Conservation (phyloP, 257 asterid genomes). For the Petrea volubilis region DNA sequence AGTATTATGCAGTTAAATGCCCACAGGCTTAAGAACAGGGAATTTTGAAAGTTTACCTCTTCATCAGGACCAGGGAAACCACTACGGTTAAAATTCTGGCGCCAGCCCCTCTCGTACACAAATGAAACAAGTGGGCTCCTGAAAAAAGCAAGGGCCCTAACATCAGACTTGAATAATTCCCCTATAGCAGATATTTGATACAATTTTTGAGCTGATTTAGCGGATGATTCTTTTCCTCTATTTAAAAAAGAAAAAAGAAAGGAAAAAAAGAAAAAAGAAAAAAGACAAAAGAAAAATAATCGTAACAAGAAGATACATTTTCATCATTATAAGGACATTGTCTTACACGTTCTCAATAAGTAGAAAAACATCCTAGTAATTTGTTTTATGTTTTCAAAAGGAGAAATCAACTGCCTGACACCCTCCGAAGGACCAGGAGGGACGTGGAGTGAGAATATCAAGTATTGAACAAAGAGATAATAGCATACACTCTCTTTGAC, state of each 20-base stretch:
- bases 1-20: not conserved
- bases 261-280: too few species aligned
- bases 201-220: not conserved
- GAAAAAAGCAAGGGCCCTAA: constrained; percentile 19
- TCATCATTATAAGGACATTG: too few species aligned
- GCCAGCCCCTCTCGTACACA: constrained; percentile 98
- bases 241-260: not conserved
- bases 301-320: not conserved
- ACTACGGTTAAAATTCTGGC: constrained; percentile 76
- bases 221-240: not conserved
- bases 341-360: too few species aligned
- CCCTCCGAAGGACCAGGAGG: too few species aligned
- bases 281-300: too few species aligned
- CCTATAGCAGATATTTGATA: not conserved
- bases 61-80: constrained; percentile 98
- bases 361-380: too few species aligned
- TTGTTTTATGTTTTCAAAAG: too few species aligned
- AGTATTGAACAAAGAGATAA: too few species aligned
- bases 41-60: constrained; percentile 62
- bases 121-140: constrained; percentile 97
- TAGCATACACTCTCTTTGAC: too few species aligned
- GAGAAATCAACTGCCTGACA: too few species aligned
- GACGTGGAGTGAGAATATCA: too few species aligned
- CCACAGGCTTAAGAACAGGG: too few species aligned
- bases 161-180: constrained; percentile 27